These are phyloP conservation scores for Scenedesmus sp. DNA, from an alignment of 163 green algal species.

Conservation along the genomic window DNA sequence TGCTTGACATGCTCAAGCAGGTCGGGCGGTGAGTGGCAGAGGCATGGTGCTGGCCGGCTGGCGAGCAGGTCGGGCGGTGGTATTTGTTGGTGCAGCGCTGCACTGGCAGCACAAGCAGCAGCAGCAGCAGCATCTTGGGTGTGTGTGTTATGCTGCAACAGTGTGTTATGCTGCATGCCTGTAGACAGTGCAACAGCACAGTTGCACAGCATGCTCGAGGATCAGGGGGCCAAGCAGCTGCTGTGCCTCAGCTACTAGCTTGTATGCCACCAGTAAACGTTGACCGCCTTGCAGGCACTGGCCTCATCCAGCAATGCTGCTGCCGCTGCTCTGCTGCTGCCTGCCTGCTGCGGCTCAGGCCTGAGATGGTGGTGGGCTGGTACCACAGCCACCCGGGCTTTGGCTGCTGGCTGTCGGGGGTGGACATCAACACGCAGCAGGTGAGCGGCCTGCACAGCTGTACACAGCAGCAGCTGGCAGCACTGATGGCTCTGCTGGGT, in stretches of 20 bases:
- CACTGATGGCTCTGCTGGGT: neutral
- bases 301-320: neutral
- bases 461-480: neutral
- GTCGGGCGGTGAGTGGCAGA: slow-evolving; percentile 78
- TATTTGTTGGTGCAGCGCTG: neutral
- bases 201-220: neutral
- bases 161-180: neutral
- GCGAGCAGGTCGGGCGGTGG: neutral
- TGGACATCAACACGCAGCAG: slow-evolving; percentile 99
- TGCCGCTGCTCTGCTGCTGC: neutral
- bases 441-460: neutral
- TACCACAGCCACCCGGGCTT: slow-evolving; percentile 98
- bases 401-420: slow-evolving; percentile 98
- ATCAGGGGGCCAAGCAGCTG: neutral
- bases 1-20: slow-evolving; percentile 99
- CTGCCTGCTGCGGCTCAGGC: slow-evolving; percentile 60
- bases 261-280: neutral
- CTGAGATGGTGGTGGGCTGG: slow-evolving; percentile 99
- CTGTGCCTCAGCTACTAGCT: neutral
- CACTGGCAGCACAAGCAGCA: neutral
- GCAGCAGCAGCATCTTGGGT: neutral
- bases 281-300: neutral
- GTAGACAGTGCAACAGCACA: neutral
- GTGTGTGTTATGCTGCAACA: neutral
- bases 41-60: neutral